Percentiles rank a stretch among this genome's conserved stretches.
These are phyloP conservation scores for Dothidotthia symphoricarpi DNA, from an alignment of 2,329 filamentous ascomycete genomes.

Conservation along the genomic window DNA sequence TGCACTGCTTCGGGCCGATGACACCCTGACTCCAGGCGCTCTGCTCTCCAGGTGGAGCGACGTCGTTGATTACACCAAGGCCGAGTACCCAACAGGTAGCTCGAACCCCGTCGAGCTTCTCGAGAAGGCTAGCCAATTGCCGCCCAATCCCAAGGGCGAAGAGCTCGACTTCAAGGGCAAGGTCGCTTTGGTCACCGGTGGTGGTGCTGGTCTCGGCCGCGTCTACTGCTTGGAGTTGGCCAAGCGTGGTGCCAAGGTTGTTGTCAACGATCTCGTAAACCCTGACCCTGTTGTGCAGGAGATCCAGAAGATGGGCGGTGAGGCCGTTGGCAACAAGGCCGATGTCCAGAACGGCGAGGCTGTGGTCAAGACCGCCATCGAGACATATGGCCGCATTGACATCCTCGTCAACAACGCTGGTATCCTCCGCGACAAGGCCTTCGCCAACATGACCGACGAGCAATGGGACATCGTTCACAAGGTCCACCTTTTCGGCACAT, in stretches of 20 bases:
- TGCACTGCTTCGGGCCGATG: conserved; percentile 84
- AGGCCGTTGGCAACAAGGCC: conserved; percentile 89
- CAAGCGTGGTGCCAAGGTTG: conserved; percentile 77
- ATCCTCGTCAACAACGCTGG: conserved; percentile 98
- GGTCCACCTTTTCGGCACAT: conserved; percentile 90
- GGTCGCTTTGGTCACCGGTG: conserved; percentile 40
- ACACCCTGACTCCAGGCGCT: conserved; percentile 81
- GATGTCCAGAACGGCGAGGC: conserved; percentile 89
- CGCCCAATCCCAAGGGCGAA: conserved; percentile 34
- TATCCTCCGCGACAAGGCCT: conserved; percentile 96
- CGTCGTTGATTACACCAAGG: conserved; percentile 79
- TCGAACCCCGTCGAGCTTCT: conserved; percentile 82
- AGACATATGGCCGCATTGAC: conserved; percentile 89
- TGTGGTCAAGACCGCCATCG: conserved; percentile 90
- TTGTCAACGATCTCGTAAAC: conserved; percentile 94
- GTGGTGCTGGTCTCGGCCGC: conserved; percentile 68
- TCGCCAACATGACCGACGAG: conserved; percentile 93
- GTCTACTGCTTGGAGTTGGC: conserved; percentile 86
- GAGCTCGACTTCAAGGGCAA: conserved; percentile 40
- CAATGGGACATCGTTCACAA: conserved; percentile 90
- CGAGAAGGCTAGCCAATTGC: conserved; percentile 31
- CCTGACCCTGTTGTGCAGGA: conserved; percentile 88
- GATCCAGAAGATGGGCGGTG: conserved; percentile 84
- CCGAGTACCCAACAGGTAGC: conserved; percentile 78
- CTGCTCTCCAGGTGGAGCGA: conserved; percentile 87